Conservation (phyloP, 352 stramenopile genomes). For the Phytophthora cryptogea region DNA sequence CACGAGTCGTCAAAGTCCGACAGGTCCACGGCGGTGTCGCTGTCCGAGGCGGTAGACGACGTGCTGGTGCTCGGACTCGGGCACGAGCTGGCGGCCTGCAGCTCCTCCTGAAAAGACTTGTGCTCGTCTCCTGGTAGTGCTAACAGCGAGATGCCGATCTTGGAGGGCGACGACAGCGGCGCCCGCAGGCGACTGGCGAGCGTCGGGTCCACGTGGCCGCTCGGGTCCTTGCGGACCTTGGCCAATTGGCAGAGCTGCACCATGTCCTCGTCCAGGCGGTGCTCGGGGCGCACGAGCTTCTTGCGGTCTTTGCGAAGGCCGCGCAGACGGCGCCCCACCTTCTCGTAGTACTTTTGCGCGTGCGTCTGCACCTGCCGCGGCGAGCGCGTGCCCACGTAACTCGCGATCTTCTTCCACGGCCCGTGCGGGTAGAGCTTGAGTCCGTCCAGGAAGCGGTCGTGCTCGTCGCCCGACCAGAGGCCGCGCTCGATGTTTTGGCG, state of each 20-base stretch:
- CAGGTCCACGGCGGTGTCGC: constrained; percentile 29
- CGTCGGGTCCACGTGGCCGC: constrained; percentile 17
- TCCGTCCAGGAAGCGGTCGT: constrained; percentile 61
- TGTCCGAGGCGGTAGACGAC: constrained; percentile 15
- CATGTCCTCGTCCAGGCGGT: constrained; percentile 47
- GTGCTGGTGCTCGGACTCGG: constrained; percentile 22
- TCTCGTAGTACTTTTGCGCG: constrained; percentile 72
- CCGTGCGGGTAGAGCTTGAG: constrained; percentile 54
- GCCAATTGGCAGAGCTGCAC: constrained; percentile 42
- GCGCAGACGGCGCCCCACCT: constrained; percentile 59
- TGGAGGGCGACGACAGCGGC: constrained; percentile 34
- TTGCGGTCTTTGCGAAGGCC: constrained; percentile 63
- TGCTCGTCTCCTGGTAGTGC: background rate
- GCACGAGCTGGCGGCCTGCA: constrained; percentile 13
- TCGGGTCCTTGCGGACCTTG: constrained; percentile 28
- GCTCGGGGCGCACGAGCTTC: constrained; percentile 41
- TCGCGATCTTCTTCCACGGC: constrained; percentile 56
- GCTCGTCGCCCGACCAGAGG: constrained; percentile 59
- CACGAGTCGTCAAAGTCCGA: constrained; percentile 47
- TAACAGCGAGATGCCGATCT: constrained; percentile 9
- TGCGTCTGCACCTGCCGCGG: constrained; percentile 75
- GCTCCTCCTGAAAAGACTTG: constrained; percentile 9
- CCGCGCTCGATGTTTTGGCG: constrained; percentile 30
- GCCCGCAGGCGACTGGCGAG: constrained; percentile 26
- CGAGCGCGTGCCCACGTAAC: constrained; percentile 58